Evolutionary conservation across 441 rosid genomes (phyloP).

Genomic region (Adansonia madagascariensis): DNA sequence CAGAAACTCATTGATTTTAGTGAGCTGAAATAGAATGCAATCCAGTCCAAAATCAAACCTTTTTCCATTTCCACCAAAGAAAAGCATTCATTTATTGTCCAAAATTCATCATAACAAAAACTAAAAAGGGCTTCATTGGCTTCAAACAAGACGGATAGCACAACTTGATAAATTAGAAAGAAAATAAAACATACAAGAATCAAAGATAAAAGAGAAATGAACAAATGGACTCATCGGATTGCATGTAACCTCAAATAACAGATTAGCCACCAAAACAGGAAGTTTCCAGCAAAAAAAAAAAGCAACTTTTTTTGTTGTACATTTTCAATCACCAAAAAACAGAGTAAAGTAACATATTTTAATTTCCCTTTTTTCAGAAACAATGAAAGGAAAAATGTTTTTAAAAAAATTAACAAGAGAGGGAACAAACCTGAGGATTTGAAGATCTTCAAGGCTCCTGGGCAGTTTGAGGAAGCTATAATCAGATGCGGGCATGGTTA

Average conservation of each 20-base stretch:
- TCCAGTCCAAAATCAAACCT: background rate
- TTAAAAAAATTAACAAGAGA: too few relatives aligned
- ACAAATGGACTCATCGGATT: background rate
- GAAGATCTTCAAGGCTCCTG: conserved; percentile 80
- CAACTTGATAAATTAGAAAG: background rate
- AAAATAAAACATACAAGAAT: background rate
- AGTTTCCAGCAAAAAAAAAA: background rate
- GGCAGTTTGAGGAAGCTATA: conserved; percentile 91
- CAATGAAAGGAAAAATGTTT: too few relatives aligned
- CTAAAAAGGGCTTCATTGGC: background rate
- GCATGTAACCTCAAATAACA: background rate
- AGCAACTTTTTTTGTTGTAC: background rate
- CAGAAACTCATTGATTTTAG: background rate
- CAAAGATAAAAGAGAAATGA: background rate
- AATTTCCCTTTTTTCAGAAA: too few relatives aligned
- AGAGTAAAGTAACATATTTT: too few relatives aligned
- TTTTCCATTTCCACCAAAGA: background rate
- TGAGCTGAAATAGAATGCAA: background rate
- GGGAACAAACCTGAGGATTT: conserved; percentile 65
- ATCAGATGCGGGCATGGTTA: conserved; percentile 85
- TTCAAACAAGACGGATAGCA: background rate
- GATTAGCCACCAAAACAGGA: too few relatives aligned
- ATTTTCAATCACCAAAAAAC: background rate
- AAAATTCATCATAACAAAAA: background rate
- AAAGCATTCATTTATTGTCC: background rate